Evolutionary conservation across 2,329 filamentous ascomycete genomes (phyloP).

Genomic region (Zelopaecilomyces penicillatus): DNA sequence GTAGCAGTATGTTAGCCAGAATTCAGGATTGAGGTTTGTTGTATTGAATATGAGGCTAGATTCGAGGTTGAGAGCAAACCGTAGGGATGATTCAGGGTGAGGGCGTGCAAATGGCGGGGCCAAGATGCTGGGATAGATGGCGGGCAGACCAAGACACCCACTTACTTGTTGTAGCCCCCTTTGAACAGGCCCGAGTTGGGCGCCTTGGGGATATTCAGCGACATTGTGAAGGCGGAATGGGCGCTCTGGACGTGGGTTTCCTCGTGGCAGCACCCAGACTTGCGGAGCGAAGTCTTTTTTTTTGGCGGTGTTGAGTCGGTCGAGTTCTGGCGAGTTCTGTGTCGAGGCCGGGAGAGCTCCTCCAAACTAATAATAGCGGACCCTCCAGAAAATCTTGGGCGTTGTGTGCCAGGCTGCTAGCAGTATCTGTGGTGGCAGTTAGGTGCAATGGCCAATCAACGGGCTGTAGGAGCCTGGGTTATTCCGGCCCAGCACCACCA

Average conservation of each 20-base stretch:
- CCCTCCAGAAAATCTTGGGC: slow-evolving; percentile 12
- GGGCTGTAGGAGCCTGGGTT: slow-evolving; percentile 5
- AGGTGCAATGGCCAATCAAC: slow-evolving; percentile 7
- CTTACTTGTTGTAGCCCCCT: slow-evolving; percentile 89
- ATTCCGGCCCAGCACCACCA: slow-evolving; percentile 6
- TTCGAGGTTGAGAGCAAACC: not conserved
- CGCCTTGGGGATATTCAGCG: slow-evolving; percentile 88
- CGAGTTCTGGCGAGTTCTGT: too few relatives aligned
- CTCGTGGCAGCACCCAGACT: slow-evolving; percentile 1
- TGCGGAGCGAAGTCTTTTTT: slow-evolving; percentile 2
- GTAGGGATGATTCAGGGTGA: slow-evolving; percentile 1
- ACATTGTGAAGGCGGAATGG: slow-evolving; percentile 52
- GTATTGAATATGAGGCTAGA: too few relatives aligned
- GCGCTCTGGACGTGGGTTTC: not conserved
- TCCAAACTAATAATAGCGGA: not conserved
- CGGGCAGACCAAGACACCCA: slow-evolving; percentile 14
- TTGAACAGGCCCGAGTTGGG: slow-evolving; percentile 94
- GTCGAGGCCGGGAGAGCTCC: slow-evolving; percentile 3
- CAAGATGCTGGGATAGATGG: slow-evolving; percentile 13
- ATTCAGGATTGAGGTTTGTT: too few relatives aligned
- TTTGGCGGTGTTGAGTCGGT: not conserved
- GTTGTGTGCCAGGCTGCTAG: slow-evolving; percentile 1
- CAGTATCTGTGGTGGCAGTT: slow-evolving; percentile 5
- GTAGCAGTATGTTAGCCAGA: slow-evolving; percentile 20
- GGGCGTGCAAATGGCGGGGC: slow-evolving; percentile 11